A percentile compares a stretch with the other conserved stretches of the same genome.
Evolutionary conservation across 2,329 filamentous ascomycete genomes (phyloP).

Genomic region (Botryosphaeria agaves): DNA sequence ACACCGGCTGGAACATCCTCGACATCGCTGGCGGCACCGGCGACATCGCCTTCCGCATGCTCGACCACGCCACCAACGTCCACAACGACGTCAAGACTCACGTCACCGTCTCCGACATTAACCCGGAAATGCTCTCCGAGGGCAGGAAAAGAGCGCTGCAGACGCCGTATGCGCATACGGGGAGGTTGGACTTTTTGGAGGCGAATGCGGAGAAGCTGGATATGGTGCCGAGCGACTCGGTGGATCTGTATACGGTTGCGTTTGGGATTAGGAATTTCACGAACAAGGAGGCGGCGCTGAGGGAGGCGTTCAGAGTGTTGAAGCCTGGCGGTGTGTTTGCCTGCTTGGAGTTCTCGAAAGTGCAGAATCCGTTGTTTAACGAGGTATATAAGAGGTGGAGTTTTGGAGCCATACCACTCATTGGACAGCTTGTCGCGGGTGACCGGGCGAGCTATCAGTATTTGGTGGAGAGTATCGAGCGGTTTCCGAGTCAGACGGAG

Average conservation of each 20-base stretch:
- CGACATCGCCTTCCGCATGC: slow-evolving; percentile 92
- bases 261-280: slow-evolving; percentile 98
- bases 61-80: slow-evolving; percentile 68
- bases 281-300: slow-evolving; percentile 66
- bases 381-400: slow-evolving; percentile 89
- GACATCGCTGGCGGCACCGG: slow-evolving; percentile 95
- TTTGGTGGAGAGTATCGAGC: slow-evolving; percentile 91
- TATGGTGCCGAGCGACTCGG: slow-evolving; percentile 46
- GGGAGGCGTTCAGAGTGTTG: slow-evolving; percentile 72
- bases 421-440: slow-evolving; percentile 85
- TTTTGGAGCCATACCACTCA: slow-evolving; percentile 83
- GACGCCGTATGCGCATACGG: slow-evolving; percentile 39
- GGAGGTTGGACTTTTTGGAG: slow-evolving; percentile 56
- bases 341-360: slow-evolving; percentile 87
- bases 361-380: slow-evolving; percentile 62
- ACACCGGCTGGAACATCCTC: slow-evolving; percentile 54
- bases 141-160: slow-evolving; percentile 59
- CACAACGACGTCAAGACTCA: slow-evolving; percentile 65
- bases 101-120: slow-evolving; percentile 92
- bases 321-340: slow-evolving; percentile 94
- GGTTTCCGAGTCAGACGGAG: slow-evolving; percentile 71
- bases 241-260: slow-evolving; percentile 93
- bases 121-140: slow-evolving; percentile 82
- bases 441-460: slow-evolving; percentile 97
- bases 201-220: slow-evolving; percentile 72